These are phyloP conservation scores for Trichothecium roseum DNA, from an alignment of 2,329 filamentous ascomycete species.

Conservation along the genomic window DNA sequence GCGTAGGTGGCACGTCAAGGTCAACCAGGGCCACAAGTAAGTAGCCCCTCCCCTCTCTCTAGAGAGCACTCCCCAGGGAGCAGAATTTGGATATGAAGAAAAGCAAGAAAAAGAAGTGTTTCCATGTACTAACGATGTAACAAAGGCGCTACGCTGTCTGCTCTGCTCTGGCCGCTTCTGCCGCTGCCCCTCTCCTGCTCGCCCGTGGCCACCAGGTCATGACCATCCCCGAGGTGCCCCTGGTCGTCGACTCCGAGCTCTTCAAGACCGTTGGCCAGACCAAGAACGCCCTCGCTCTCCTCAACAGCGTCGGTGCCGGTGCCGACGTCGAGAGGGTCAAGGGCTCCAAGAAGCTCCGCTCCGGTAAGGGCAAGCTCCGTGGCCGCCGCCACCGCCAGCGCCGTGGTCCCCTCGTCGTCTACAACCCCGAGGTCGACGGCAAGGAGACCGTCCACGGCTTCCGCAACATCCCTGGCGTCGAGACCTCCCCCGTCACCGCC, in stretches of 20 bases:
- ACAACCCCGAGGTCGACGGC: conserved; percentile 91
- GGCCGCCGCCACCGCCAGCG: conserved; percentile 95
- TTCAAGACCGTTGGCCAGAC: conserved; percentile 74
- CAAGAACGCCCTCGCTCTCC: conserved; percentile 59
- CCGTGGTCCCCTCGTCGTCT: conserved; percentile 94
- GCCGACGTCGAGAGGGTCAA: conserved; percentile 92
- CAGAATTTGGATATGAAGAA: background rate
- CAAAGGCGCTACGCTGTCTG: conserved; percentile 88
- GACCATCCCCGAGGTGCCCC: conserved; percentile 87
- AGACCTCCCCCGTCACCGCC: conserved; percentile 87
- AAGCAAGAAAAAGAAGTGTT: background rate
- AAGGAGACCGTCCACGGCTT: conserved; percentile 89
- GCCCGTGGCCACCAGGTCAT: conserved; percentile 95
- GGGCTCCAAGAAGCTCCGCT: conserved; percentile 90
- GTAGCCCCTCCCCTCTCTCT: conserved; percentile 21
- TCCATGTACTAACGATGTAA: no score
- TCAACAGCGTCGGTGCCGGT: conserved; percentile 85
- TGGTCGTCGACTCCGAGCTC: conserved; percentile 85
- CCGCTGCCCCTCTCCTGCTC: conserved; percentile 86
- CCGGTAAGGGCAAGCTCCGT: conserved; percentile 98
- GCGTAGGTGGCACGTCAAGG: conserved; percentile 99
- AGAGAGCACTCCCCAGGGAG: no score
- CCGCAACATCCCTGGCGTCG: conserved; percentile 98
- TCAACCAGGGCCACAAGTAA: conserved; percentile 97
- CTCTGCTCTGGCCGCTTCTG: conserved; percentile 93